Evolutionary conservation across 306 rosid species (phyloP).

Genomic region (Malus sylvestris): DNA sequence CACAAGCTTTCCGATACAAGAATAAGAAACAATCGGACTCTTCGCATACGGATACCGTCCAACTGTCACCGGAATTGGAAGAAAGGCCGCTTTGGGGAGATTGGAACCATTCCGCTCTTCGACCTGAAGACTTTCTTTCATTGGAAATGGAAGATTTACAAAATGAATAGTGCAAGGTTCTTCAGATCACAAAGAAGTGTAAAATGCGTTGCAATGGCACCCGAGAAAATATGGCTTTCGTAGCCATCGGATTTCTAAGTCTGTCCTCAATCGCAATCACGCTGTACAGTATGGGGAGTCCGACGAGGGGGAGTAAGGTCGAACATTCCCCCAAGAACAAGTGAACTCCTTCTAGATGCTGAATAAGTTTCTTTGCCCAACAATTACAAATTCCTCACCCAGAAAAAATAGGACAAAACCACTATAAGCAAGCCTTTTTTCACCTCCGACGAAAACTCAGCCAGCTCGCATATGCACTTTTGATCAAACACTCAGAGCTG

Average conservation of each 20-base stretch:
- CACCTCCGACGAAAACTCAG: conserved; percentile 17
- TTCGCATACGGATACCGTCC: conserved; percentile 10
- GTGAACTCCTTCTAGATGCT: conserved; percentile 17
- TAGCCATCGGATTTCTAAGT: conserved; percentile 16
- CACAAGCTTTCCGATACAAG: conserved; percentile 15
- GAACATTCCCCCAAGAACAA: conserved; percentile 21
- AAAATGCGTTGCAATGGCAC: conserved; percentile 8
- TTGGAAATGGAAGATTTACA: conserved; percentile 7
- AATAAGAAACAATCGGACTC: conserved; percentile 18
- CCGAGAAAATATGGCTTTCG: conserved; percentile 16
- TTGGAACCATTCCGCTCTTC: conserved; percentile 5
- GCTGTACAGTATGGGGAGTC: conserved; percentile 37
- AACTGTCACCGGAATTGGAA: conserved; percentile 12
- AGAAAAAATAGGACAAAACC: conserved; percentile 30
- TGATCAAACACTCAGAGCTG: conserved; percentile 14
- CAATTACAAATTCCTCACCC: conserved; percentile 29
- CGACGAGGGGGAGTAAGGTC: conserved; percentile 16
- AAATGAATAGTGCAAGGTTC: neutral
- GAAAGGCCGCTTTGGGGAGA: conserved; percentile 4
- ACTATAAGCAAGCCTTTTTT: conserved; percentile 24
- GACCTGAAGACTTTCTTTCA: neutral
- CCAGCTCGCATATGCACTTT: conserved; percentile 32
- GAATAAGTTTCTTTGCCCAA: conserved; percentile 16
- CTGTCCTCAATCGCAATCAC: conserved; percentile 28
- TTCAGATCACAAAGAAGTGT: conserved; percentile 8